Base-by-base conservation (phyloP, 2,329 filamentous ascomycete species). In the Pseudocercospora vitis region DNA sequence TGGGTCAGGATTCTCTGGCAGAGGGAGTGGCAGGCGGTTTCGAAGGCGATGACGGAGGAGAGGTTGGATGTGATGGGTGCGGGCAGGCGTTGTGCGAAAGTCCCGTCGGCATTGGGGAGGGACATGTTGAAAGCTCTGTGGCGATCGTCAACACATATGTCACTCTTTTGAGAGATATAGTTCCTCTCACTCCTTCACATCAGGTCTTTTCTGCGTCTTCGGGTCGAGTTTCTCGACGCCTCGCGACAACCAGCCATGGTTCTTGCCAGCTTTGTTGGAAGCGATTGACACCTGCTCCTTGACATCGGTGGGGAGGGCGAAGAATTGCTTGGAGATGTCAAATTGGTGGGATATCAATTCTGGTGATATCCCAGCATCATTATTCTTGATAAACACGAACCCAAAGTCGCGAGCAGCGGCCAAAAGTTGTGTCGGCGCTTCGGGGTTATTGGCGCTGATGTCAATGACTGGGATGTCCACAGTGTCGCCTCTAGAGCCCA, bases 121-220 rank as follows among this genome's bases (percentile, higher is more conserved):
- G 87, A 89, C 67, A 97, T 87, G 75, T 97, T 99, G 79, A 97
- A 92, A 31, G 87, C 90, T 76, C 91, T 94, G 61, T 54, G n/a
- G 39, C n/a, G 26, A 9, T 42, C 29, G 24, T 48, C 48, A 44
- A 35, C 29, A 52, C 55, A 12, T 39, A 14, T 21, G 12, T n/a
- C 6, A 19, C 12, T 28, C 16, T 37, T 6, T 19, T 33, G 4
- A 44, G 21, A 23, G 7, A 37, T 29, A n/a, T 6, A 24, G 6
- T 29, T 45, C 23, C 31, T 32, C 58, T 33, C 48, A 68, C 89
- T 96, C 89, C 78, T 96, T 96, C 64, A 89, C 90, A 67, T 96
- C 91, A 9, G 56, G 42, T 74, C 65, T 77, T 71, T 85, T 83
- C 71, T 96, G 91, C 52, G 85, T 84, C 62, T 85, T 83, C 2